Evolutionary conservation across 2,329 filamentous ascomycete species (phyloP).

Genomic region (Hypoxylon sp.): DNA sequence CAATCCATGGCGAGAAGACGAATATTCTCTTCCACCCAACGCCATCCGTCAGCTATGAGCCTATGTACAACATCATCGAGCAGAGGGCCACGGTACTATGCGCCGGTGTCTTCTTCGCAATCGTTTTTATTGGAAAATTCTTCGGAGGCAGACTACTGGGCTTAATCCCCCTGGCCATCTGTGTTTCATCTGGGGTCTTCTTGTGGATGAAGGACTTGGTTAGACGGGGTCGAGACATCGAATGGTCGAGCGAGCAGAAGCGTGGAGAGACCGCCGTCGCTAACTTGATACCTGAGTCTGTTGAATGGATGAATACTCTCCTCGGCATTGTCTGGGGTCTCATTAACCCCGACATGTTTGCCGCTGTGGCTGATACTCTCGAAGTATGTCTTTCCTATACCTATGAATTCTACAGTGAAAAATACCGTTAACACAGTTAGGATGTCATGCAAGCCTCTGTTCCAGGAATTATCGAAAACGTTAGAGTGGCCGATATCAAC

Average conservation of each 20-base stretch:
- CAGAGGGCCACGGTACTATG: conserved; percentile 80
- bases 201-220: conserved; percentile 93
- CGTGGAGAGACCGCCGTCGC: conserved; percentile 88
- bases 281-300: conserved; percentile 92
- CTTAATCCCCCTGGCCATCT: conserved; percentile 79
- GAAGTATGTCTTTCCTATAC: conserved; percentile 61
- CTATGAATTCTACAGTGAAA: background rate
- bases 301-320: conserved; percentile 96
- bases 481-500: conserved; percentile 93
- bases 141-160: conserved; percentile 85
- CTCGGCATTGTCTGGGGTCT: conserved; percentile 89
- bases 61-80: conserved; percentile 85
- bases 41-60: conserved; percentile 89
- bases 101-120: conserved; percentile 77
- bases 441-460: conserved; percentile 98
- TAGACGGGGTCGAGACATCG: conserved; percentile 82
- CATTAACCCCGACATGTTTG: conserved; percentile 95
- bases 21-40: conserved; percentile 97
- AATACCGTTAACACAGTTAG: conserved; percentile 52
- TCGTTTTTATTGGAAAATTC: conserved; percentile 82
- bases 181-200: conserved; percentile 83
- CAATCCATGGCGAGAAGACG: conserved; percentile 96
- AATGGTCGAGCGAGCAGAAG: conserved; percentile 90
- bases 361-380: conserved; percentile 89
- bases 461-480: conserved; percentile 91